These are phyloP conservation scores for Gynochthodes officinalis DNA, from an alignment of 257 asterid genomes.

Conservation along the genomic window DNA sequence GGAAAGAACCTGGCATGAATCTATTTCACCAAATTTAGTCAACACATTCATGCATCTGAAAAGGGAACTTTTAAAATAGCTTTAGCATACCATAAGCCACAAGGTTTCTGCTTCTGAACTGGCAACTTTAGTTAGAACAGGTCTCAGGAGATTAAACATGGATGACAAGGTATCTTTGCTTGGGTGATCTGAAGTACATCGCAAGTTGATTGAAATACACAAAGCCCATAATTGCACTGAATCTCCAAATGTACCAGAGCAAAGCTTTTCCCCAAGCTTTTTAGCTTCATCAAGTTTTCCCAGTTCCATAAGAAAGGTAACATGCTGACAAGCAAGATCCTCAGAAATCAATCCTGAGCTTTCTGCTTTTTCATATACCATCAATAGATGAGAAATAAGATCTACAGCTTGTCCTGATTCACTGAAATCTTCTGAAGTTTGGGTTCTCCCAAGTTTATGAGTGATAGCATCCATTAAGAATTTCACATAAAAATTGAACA, in stretches of 20 bases:
- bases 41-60: background rate
- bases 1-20: background rate
- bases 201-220: constrained; percentile 63
- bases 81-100: constrained; percentile 80
- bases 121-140: constrained; percentile 46
- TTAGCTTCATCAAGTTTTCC: constrained; percentile 60
- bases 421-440: constrained; percentile 23
- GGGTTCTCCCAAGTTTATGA: constrained; percentile 29
- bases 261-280: constrained; percentile 49
- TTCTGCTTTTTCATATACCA: constrained; percentile 71
- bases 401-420: constrained; percentile 33
- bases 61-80: constrained; percentile 14
- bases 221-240: constrained; percentile 62
- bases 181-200: constrained; percentile 30
- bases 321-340: constrained; percentile 69
- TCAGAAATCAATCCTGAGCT: constrained; percentile 53
- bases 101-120: constrained; percentile 63
- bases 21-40: background rate
- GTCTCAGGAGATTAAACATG: constrained; percentile 50
- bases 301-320: constrained; percentile 61
- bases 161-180: constrained; percentile 42
- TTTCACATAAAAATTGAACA: constrained; percentile 57
- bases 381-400: constrained; percentile 56
- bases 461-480: constrained; percentile 55
- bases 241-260: constrained; percentile 50